Percentiles rank a stretch among this genome's conserved stretches.
phyloP scores from a whole-genome alignment of 2,329 filamentous ascomycete genomes.

The Trichophyton schoenleinii region DNA sequence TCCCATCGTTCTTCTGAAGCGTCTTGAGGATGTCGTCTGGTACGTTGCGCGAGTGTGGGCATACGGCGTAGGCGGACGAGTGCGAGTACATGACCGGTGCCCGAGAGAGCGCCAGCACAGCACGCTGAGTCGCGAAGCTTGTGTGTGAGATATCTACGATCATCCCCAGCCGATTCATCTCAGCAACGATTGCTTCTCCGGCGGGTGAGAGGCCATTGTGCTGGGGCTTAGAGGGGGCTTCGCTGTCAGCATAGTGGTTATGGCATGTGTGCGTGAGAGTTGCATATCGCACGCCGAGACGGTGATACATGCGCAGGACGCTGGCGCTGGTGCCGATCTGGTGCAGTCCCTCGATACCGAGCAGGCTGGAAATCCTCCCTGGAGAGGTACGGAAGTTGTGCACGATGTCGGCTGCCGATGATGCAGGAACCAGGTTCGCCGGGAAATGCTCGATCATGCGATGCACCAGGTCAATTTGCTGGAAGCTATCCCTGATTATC shows the following conservation, averaged over 20 bases:
- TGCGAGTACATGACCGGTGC: constrained; percentile 86
- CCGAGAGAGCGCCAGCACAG: constrained; percentile 60
- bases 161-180: constrained; percentile 94
- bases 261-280: constrained; percentile 94
- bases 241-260: constrained; percentile 78
- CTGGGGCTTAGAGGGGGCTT: constrained; percentile 37
- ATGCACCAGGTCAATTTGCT: constrained; percentile 62
- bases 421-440: constrained; percentile 45
- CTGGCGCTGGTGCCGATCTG: constrained; percentile 71
- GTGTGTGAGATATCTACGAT: constrained; percentile 82
- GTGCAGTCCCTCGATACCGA: constrained; percentile 78
- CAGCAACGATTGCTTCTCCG: constrained; percentile 57
- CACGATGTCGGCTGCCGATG: constrained; percentile 45
- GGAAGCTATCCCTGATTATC: constrained; percentile 47
- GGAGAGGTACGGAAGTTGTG: constrained; percentile 50
- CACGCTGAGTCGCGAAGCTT: constrained; percentile 67
- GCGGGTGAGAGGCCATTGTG: constrained; percentile 56
- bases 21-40: constrained; percentile 68
- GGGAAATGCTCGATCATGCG: constrained; percentile 54
- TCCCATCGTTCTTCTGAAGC: constrained; percentile 57
- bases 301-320: constrained; percentile 59
- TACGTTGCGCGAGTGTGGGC: constrained; percentile 81
- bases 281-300: constrained; percentile 74
- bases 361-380: constrained; percentile 59
- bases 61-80: constrained; percentile 66